Evolutionary conservation across 2,329 filamentous ascomycete species (phyloP), one percentile per base, ranked within the genome.

Genomic region (Amauroascus verrucosus): DNA sequence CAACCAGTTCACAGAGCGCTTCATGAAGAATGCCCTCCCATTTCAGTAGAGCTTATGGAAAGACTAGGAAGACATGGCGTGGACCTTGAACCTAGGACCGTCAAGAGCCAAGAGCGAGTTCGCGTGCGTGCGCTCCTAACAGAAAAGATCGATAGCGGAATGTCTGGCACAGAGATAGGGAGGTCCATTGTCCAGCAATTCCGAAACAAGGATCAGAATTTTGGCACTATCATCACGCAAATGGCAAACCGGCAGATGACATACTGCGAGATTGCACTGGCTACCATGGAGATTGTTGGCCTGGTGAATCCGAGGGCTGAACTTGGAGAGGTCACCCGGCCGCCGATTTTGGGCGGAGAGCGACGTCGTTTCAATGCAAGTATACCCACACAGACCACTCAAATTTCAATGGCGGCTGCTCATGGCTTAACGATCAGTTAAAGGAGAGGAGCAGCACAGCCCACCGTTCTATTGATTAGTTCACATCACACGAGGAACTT

Each of bases 261-360:
- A 1, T 60, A 61, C 28, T 24, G 13, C n/a, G 51, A 53, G 32
- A 60, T 61, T 22, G 56, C 51, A 5, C 41, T 43, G n/a, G 35
- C 48, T 4, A 37, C 54, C 11, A 48, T 61, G 20, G 40, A 51
- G 20, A 33, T 49, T 7, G 43, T 58, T 18, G 55, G 58, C 32
- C 53, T 59, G 13, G 33, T 9, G n/a, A 45, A 26, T 13, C 3
- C 6, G 16, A 26, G 16, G n/a, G 32, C 32, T 1, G 46, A 49
- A 8, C 16, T 44, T 24, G 18, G 32, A 5, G 26, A 16, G 5
- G 26, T 49, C n/a, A 6, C 37, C 18, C 45, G 44, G 13, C 33
- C 24, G 13, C 52, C 20, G 5, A 33, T 49, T 22, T 24, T 44
- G 14, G 46, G 52, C 8, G 44, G 45, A 24, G 41, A 44, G 9